Evolutionary conservation across 1,284 basidiomycete species (phyloP).

Genomic region (Ustilago loliicola): DNA sequence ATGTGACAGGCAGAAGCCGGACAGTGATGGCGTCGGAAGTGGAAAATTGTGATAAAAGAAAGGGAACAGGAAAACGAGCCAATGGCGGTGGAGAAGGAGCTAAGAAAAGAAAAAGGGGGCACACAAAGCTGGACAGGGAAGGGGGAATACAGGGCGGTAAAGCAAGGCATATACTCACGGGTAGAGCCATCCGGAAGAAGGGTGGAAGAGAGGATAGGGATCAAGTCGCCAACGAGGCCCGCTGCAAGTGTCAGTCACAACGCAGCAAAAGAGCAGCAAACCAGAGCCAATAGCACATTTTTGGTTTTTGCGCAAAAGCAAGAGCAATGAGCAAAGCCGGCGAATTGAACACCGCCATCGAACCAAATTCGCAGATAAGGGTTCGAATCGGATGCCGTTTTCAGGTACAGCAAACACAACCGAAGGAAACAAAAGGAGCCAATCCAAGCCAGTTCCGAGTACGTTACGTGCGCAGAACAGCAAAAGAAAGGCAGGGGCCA

Average conservation of each 20-base stretch:
- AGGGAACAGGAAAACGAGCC: conserved; percentile 2
- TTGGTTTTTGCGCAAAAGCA: conserved; percentile 3
- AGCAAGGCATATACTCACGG: conserved; percentile 30
- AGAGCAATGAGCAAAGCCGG: conserved; percentile 5
- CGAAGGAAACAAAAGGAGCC: conserved; percentile 12
- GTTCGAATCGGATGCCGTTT: conserved; percentile 23
- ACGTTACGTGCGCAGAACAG: conserved; percentile 20
- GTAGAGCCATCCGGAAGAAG: conserved; percentile 28
- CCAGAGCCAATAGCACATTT: background rate
- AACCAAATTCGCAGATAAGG: conserved; percentile 5
- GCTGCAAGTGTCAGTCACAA: conserved; percentile 39
- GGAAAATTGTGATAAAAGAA: conserved; percentile 13
- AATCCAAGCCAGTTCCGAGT: conserved; percentile 27
- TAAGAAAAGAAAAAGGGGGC: background rate
- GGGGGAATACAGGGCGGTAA: too few relatives aligned
- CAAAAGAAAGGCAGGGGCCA: conserved; percentile 17
- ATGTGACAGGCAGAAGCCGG: conserved; percentile 29
- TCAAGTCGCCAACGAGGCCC: conserved; percentile 23
- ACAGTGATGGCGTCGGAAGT: conserved; percentile 12
- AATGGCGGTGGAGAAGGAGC: background rate
- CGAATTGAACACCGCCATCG: conserved; percentile 15
- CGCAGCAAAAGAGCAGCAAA: conserved; percentile 20
- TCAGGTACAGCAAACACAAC: conserved; percentile 2
- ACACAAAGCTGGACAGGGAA: background rate
- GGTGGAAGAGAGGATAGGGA: conserved; percentile 22